A percentile compares a stretch with the other conserved stretches of the same genome.
Conservation (phyloP, 495 filamentous ascomycete species). For the Sabuloglossum arenarium region DNA sequence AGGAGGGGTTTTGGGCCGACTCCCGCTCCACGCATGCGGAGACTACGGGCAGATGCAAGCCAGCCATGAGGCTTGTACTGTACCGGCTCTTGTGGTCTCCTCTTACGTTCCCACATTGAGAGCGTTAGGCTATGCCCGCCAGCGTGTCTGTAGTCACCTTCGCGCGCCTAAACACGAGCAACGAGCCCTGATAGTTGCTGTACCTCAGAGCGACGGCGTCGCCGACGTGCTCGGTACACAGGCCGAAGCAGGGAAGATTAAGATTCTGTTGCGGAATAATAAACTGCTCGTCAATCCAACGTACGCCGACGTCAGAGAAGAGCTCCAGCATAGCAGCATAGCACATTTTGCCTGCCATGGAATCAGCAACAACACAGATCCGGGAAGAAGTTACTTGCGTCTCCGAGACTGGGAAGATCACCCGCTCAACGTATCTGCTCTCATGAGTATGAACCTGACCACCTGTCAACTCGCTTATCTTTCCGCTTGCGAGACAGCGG, state of each 20-base stretch:
- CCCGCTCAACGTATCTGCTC: background rate
- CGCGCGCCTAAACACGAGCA: background rate
- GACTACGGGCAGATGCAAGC: background rate
- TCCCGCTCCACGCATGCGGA: background rate
- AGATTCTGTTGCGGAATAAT: background rate
- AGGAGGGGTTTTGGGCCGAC: background rate
- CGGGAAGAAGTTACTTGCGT: background rate
- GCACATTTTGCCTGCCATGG: slow-evolving; percentile 4
- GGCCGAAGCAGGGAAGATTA: background rate
- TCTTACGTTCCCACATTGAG: background rate
- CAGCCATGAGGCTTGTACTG: background rate
- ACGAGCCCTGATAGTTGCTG: background rate
- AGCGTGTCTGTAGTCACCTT: background rate
- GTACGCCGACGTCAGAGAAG: background rate
- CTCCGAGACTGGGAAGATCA: background rate
- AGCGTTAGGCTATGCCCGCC: background rate
- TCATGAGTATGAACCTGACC: background rate
- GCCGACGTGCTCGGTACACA: background rate
- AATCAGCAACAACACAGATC: background rate
- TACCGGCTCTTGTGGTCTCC: background rate
- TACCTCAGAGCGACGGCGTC: background rate
- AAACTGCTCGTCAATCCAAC: background rate
- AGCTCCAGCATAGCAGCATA: background rate
- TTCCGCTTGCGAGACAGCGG: slow-evolving; percentile 18
- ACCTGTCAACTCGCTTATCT: slow-evolving; percentile 7